Evolutionary conservation across 805 yeast species (phyloP).

Genomic region (Trichomonascus vanleenenianus): DNA sequence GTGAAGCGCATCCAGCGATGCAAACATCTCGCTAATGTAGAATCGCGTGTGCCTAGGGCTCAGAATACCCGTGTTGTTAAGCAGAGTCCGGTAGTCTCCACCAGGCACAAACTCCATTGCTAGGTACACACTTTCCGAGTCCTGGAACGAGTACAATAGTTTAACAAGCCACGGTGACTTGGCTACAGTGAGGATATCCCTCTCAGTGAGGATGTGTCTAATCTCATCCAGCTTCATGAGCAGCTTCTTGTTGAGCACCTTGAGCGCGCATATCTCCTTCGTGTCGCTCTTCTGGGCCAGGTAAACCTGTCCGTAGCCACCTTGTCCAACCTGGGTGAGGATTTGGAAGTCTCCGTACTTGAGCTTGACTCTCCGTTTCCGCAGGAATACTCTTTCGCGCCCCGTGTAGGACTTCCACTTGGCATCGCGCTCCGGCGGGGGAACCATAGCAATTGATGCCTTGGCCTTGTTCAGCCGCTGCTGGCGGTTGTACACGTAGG

Average conservation of each 20-base stretch:
- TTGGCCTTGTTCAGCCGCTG: constrained; percentile 71
- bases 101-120: constrained; percentile 99
- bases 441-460: constrained; percentile 32
- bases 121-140: constrained; percentile 75
- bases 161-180: constrained; percentile 95
- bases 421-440: constrained; percentile 36
- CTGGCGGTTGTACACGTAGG: constrained; percentile 80
- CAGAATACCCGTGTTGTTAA: constrained; percentile 86
- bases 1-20: constrained; percentile 88
- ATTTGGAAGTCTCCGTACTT: constrained; percentile 92
- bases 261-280: constrained; percentile 89
- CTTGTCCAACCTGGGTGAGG: constrained; percentile 98
- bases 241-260: constrained; percentile 80
- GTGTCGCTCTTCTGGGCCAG: constrained; percentile 92
- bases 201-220: constrained; percentile 88
- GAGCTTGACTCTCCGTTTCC: constrained; percentile 87
- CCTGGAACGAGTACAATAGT: constrained; percentile 91
- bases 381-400: constrained; percentile 72
- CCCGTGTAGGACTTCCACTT: constrained; percentile 77
- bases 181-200: constrained; percentile 94
- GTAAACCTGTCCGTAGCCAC: constrained; percentile 99
- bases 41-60: constrained; percentile 95
- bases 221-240: constrained; percentile 89
- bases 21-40: constrained; percentile 93
- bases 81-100: constrained; percentile 92